A percentile compares a stretch with the other conserved stretches of the same genome.
These are phyloP conservation scores for Heterobasidion parviporum DNA, from an alignment of 1,284 basidiomycete genomes.

Conservation along the genomic window DNA sequence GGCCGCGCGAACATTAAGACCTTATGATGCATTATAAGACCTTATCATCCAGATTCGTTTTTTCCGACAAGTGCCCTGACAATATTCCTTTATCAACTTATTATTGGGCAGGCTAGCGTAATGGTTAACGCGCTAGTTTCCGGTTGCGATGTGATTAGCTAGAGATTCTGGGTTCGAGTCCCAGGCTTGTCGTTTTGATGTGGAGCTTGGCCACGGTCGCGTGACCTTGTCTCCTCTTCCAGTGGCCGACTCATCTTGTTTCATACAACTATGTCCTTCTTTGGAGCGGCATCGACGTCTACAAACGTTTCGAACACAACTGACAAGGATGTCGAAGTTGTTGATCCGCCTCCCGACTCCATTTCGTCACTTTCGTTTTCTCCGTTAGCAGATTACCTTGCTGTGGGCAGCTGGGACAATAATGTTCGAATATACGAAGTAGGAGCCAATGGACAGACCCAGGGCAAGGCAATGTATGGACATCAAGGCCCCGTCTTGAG, in stretches of 20 bases:
- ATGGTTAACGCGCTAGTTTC: slow-evolving; percentile 25
- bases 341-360: slow-evolving; percentile 65
- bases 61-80: no score
- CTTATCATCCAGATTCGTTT: no score
- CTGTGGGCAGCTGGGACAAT: slow-evolving; percentile 76
- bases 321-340: slow-evolving; percentile 69
- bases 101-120: slow-evolving; percentile 7
- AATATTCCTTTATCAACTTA: not conserved
- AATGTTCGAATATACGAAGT: slow-evolving; percentile 66
- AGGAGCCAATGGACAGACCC: slow-evolving; percentile 45
- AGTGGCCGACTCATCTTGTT: slow-evolving; percentile 5
- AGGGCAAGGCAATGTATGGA: slow-evolving; percentile 76
- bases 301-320: slow-evolving; percentile 18
- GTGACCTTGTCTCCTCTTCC: not conserved
- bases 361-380: slow-evolving; percentile 68
- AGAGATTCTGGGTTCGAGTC: slow-evolving; percentile 47
- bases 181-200: slow-evolving; percentile 37
- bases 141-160: slow-evolving; percentile 18
- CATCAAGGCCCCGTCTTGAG: slow-evolving; percentile 82
- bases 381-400: slow-evolving; percentile 57
- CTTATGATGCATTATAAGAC: no score
- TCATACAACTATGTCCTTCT: slow-evolving; percentile 33
- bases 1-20: no score
- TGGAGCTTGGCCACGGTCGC: no score
- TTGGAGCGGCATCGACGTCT: slow-evolving; percentile 23